Base-by-base conservation (phyloP, 768 basidiomycete species). In the Boletus rubropictus region DNA sequence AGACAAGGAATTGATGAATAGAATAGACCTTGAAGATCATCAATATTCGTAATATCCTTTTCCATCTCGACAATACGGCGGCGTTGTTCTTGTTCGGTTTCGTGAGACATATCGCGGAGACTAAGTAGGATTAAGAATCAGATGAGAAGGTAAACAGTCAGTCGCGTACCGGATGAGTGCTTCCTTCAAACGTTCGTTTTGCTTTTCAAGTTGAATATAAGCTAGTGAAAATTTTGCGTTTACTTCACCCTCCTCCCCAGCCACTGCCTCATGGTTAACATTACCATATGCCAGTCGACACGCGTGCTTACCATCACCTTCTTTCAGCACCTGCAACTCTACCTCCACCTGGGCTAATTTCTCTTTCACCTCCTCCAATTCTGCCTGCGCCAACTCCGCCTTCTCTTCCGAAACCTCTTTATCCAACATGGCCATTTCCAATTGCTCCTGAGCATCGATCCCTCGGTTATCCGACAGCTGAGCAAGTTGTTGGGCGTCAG, bases 391-490 rank as follows among this genome's bases (percentile, higher is more conserved):
- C 2, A 80, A 61, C 65, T 97, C 95, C 0, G 88, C 84, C 49
- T 81, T 81, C 65, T 97, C 95, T 61, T 98, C 96, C 0, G 95
- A 94, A 32, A 98, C 82, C 64, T 99, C 96, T 68, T 91, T 92
- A 63, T 99, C 96, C 56, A 99, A 69, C 77, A 89, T 89, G 3
- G 82, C 76, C 86, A 97, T 92, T 70, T 99, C 96, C 32, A 98
- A 69, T 61, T 94, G 89, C 48, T 97, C 95, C 43, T 87, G 81
- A 1, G 85, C 64, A 62, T 98, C 95, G 3, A 83, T 68, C 1
- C 89, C 71, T 20, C 87, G 76, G 14, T 69, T 70, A 53, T 94
- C 89, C 0, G 82, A 71, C 28, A 91, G 70, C 28, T 82, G 76
- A 0, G 81, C 74, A n/a, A 91, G 71, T 49, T 90, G 85, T 50